Evolutionary conservation across 495 filamentous ascomycete species (phyloP).

Genomic region (Penicillium mononematosum): DNA sequence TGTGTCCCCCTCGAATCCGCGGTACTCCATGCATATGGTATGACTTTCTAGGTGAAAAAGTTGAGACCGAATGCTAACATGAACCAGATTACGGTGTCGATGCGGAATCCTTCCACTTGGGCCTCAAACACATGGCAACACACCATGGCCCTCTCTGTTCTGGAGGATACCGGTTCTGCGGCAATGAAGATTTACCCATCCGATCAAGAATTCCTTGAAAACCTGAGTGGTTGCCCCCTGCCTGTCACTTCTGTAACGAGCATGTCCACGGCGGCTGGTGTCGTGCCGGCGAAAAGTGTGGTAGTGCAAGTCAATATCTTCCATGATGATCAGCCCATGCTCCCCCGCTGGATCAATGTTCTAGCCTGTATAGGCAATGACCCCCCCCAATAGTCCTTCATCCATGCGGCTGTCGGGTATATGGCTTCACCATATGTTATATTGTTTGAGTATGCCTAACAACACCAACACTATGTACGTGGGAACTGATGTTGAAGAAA

Average conservation of each 20-base stretch:
- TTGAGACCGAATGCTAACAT: neutral
- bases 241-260: neutral
- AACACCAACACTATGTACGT: neutral
- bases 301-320: neutral
- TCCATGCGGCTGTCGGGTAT: neutral
- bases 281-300: neutral
- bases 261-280: neutral
- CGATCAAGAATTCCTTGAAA: neutral
- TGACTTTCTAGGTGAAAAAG: neutral
- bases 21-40: neutral
- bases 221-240: neutral
- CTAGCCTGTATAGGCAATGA: neutral
- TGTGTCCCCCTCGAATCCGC: fast-evolving
- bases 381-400: neutral
- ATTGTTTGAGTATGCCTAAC: neutral
- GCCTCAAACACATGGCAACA: neutral
- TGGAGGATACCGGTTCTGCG: neutral
- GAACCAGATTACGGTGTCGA: neutral
- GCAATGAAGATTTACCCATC: neutral
- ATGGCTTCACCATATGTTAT: neutral
- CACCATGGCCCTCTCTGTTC: neutral
- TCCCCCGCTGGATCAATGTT: neutral
- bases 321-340: neutral
- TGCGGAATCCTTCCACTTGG: neutral
- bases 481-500: neutral